phyloP scores from a whole-genome alignment of 805 yeast genomes.

The Kregervanrija fluxuum region DNA sequence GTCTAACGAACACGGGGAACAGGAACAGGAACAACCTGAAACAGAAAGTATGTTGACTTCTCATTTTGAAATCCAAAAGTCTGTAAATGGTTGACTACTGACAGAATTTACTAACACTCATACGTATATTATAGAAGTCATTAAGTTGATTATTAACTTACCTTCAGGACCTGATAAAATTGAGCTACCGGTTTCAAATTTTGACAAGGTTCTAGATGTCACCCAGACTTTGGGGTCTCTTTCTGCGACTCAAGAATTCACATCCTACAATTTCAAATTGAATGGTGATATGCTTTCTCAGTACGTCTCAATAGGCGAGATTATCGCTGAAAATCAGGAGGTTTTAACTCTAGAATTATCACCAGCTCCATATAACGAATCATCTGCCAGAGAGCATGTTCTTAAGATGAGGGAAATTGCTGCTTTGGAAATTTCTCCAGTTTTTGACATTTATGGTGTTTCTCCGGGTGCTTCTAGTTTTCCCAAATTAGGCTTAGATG shows the following conservation, averaged over 20 bases:
- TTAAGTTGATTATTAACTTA: slow-evolving; percentile 20
- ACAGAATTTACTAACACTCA: background rate
- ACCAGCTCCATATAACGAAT: slow-evolving; percentile 53
- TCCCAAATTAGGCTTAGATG: slow-evolving; percentile 32
- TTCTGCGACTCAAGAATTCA: slow-evolving; percentile 50
- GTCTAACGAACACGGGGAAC: slow-evolving; percentile 1
- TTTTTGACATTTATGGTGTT: slow-evolving; percentile 31
- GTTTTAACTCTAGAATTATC: slow-evolving; percentile 37
- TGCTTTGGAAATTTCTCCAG: slow-evolving; percentile 43
- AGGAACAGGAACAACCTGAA: slow-evolving; percentile 8
- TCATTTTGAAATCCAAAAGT: background rate
- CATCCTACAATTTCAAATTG: slow-evolving; percentile 46
- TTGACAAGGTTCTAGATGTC: slow-evolving; percentile 50
- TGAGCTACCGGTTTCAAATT: slow-evolving; percentile 19
- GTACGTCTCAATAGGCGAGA: slow-evolving; percentile 18
- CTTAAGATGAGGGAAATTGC: slow-evolving; percentile 53
- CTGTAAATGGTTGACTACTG: background rate
- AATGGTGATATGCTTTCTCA: slow-evolving; percentile 29
- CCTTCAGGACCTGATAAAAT: slow-evolving; percentile 22
- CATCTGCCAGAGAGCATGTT: slow-evolving; percentile 55
- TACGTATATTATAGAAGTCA: slow-evolving; percentile 3
- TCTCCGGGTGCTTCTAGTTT: slow-evolving; percentile 48
- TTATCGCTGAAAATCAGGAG: slow-evolving; percentile 23
- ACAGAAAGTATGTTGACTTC: slow-evolving; percentile 9
- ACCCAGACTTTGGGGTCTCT: slow-evolving; percentile 50